Percentiles rank a stretch among this genome's conserved stretches.
Conservation (phyloP, 2,329 filamentous ascomycete species). For the Proliferodiscus dingleyae region DNA sequence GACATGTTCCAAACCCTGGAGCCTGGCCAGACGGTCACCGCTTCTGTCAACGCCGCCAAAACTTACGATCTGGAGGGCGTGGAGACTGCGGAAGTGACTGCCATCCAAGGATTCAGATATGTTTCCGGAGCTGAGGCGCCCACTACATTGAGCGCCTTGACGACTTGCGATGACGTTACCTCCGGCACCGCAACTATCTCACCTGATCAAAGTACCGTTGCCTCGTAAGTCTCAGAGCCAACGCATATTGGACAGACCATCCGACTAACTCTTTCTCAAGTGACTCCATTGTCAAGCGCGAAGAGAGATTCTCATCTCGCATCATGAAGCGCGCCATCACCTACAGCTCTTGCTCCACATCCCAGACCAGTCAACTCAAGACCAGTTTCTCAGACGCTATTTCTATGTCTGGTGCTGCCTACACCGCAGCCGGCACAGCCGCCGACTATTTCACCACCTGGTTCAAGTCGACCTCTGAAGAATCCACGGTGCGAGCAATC, state of each 20-base stretch:
- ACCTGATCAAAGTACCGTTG: slow-evolving; percentile 19
- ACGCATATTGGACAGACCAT: neutral
- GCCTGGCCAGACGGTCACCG: slow-evolving; percentile 19
- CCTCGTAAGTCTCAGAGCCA: slow-evolving; percentile 11
- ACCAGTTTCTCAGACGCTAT: slow-evolving; percentile 20
- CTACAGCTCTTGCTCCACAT: slow-evolving; percentile 15
- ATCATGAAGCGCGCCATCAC: slow-evolving; percentile 21
- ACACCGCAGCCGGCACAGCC: slow-evolving; percentile 18
- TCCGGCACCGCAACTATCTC: slow-evolving; percentile 19
- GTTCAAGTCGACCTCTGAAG: slow-evolving; percentile 20
- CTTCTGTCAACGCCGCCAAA: slow-evolving; percentile 21
- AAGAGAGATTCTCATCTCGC: slow-evolving; percentile 10
- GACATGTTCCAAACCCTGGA: slow-evolving; percentile 19
- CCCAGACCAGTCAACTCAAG: slow-evolving; percentile 16
- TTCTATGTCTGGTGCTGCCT: slow-evolving; percentile 16
- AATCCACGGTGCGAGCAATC: slow-evolving; percentile 18
- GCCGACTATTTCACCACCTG: slow-evolving; percentile 21
- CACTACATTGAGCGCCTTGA: slow-evolving; percentile 6
- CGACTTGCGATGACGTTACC: slow-evolving; percentile 11
- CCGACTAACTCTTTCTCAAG: slow-evolving; percentile 5
- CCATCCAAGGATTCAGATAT: slow-evolving; percentile 24
- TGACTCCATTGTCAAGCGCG: slow-evolving; percentile 14
- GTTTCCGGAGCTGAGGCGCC: slow-evolving; percentile 16
- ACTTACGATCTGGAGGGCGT: slow-evolving; percentile 21
- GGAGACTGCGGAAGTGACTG: slow-evolving; percentile 16